Evolutionary conservation across 441 rosid genomes (phyloP).

Genomic region (Jatropha multifida): DNA sequence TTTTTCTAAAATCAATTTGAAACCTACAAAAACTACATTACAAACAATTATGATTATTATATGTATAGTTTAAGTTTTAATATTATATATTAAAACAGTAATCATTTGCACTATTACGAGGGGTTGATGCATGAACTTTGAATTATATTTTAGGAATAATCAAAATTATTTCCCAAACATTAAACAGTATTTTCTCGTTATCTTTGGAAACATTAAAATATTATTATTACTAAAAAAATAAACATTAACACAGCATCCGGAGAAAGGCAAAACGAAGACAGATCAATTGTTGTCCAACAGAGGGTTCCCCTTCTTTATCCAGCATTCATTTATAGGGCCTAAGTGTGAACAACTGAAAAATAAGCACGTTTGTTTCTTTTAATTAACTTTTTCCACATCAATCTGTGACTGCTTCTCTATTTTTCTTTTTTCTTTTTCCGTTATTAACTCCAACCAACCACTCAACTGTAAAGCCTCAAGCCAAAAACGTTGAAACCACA

Average conservation of each 20-base stretch:
- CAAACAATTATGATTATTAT: neutral
- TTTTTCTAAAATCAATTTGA: too few species aligned
- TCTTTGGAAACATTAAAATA: neutral
- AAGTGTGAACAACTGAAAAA: conserved; percentile 37
- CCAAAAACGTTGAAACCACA: too few species aligned
- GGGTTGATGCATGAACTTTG: conserved; percentile 11
- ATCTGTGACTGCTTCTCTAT: neutral
- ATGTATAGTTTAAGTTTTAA: neutral
- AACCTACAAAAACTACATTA: too few species aligned
- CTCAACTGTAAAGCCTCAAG: too few species aligned
- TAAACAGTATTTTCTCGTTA: neutral
- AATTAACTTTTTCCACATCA: conserved; percentile 5
- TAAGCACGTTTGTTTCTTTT: neutral
- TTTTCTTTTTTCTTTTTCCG: too few species aligned
- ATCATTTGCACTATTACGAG: conserved; percentile 1
- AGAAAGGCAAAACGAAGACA: neutral
- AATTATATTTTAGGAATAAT: too few species aligned
- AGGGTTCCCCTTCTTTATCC: conserved; percentile 13
- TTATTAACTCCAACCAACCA: too few species aligned
- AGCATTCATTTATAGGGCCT: conserved; percentile 17
- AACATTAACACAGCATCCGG: neutral
- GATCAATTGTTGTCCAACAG: conserved; percentile 1
- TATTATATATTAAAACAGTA: neutral
- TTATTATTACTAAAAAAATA: neutral
- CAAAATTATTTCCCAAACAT: neutral